Percentiles rank a stretch among this genome's conserved stretches.
These are phyloP conservation scores for Glutinoglossum americanum DNA, from an alignment of 495 filamentous ascomycete genomes.

Conservation along the genomic window DNA sequence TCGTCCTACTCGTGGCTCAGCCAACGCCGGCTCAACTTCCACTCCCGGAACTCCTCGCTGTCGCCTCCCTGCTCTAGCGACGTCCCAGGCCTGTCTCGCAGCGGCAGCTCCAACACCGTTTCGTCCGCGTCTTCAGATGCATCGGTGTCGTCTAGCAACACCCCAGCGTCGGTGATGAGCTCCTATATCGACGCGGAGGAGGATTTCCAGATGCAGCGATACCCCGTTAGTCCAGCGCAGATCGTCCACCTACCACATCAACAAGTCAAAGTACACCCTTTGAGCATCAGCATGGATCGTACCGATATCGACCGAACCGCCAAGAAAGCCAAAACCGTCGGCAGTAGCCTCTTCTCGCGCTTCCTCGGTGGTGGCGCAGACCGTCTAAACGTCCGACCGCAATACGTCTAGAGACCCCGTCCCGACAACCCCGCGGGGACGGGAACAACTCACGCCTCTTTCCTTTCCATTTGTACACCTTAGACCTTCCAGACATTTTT, in stretches of 20 bases:
- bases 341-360: conserved; percentile 4
- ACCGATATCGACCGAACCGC: conserved; percentile 2
- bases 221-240: not conserved
- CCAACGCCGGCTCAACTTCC: not conserved
- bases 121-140: not conserved
- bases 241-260: not conserved
- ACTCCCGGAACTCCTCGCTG: conserved; percentile 1
- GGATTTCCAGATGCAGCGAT: not conserved
- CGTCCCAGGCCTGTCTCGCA: conserved; percentile 4
- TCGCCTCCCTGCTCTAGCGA: conserved; percentile 7
- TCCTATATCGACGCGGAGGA: conserved; percentile 6
- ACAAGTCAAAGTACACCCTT: conserved; percentile 3
- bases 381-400: not conserved
- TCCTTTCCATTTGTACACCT: no score
- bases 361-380: conserved; percentile 2
- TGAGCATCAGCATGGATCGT: not conserved
- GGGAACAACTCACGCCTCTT: no score
- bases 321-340: conserved; percentile 3
- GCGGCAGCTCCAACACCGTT: conserved; percentile 4
- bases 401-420: conserved; percentile 1
- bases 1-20: not conserved
- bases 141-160: conserved; percentile 2
- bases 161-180: conserved; percentile 4
- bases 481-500: no score
- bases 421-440: no score